Evolutionary conservation across 2,329 filamentous ascomycete species (phyloP), one percentile per base, ranked within the genome.

Genomic region (Pseudopyrenochaeta lycopersici): DNA sequence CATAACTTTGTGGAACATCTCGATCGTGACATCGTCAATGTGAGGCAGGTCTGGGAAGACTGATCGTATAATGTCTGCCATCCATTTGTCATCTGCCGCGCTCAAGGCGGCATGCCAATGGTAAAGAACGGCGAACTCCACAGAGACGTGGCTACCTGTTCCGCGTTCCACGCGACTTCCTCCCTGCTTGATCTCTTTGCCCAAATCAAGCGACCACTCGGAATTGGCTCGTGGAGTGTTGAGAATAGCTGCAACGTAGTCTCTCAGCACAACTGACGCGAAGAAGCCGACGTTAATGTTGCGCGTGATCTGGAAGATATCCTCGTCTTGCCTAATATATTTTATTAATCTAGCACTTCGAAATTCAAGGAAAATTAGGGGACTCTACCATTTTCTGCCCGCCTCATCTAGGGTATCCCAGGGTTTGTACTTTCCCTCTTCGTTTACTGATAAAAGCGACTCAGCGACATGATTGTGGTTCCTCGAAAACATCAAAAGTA

Each of bases 401-500:
- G 72, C 69, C 27, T 72, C 58, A 35, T 62, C 72, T 57, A 87
- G 86, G 0, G 88, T 90, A 38, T 91, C 85, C 33, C 86, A 85
- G 48, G 91, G 90, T 52, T 86, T 87, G 2, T 82, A 97, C 20
- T 90, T 85, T 14, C 87, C 88, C 43, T 86, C 86, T 66, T 97
- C 92, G 63, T 97, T 96, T 74, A 97, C 92, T 17, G 84, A 79
- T 0, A 89, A 88, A 17, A 97, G 80, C 54, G 93, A 89, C 48
- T 87, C 84, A 1, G 90, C 92, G 0, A 93, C 85, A 62, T 94
- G 84, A 75, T 97, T 97, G 76, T 97, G 93, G 76, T 95, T 95
- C 11, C 80, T 74, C 48, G 82, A 83, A 78, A 89, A 90, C 74
- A 89, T 83, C 54, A 90, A 84, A 23, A 91, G 74, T 56, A 90